phyloP scores from a whole-genome alignment of 73 alveolate genomes.

The Paramecium caudatum region DNA sequence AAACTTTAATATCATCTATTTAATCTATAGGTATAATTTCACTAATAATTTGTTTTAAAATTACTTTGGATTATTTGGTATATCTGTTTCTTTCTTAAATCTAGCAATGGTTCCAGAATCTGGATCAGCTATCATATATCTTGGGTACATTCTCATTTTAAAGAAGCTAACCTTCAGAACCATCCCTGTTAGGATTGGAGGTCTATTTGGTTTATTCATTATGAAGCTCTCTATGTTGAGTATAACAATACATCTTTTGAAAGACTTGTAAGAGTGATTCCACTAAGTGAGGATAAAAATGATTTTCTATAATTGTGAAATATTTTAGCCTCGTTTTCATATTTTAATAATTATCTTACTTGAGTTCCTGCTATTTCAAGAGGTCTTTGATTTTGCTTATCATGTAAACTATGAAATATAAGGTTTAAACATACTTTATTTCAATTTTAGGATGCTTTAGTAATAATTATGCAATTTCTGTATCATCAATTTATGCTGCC shows the following conservation, averaged over 20 bases:
- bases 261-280: neutral
- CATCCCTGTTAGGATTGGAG: constrained; percentile 34
- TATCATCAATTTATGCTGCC: constrained; percentile 56
- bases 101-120: constrained; percentile 55
- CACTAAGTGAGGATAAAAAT: constrained; percentile 16
- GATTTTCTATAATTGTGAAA: neutral
- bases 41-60: neutral
- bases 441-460: constrained; percentile 56
- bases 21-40: constrained; percentile 64
- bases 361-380: constrained; percentile 42
- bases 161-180: constrained; percentile 39
- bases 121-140: constrained; percentile 62
- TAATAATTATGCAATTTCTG: neutral
- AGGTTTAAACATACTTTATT: constrained; percentile 23
- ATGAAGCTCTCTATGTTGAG: constrained; percentile 32
- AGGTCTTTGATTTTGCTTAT: neutral
- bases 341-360: neutral
- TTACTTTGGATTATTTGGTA: constrained; percentile 50
- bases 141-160: constrained; percentile 12
- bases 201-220: constrained; percentile 48
- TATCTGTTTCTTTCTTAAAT: constrained; percentile 30
- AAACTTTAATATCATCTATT: constrained; percentile 10
- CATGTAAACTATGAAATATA: neutral
- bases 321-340: neutral
- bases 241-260: constrained; percentile 13